Base-by-base conservation (phyloP, 2,329 filamentous ascomycete species). In the Trichoderma atroviride region DNA sequence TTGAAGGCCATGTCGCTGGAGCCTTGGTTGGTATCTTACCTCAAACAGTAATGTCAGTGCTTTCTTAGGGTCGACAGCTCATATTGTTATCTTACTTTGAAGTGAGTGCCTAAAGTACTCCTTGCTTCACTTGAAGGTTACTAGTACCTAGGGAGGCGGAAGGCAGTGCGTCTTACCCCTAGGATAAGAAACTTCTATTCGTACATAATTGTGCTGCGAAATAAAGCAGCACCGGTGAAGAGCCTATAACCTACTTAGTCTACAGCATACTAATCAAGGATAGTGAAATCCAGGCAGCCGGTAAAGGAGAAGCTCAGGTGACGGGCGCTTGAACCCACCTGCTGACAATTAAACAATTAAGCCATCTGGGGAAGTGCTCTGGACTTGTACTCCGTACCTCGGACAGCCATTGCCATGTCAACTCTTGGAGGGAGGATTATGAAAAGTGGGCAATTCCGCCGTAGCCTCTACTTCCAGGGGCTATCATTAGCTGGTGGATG, bases 281-380 rank as follows among this genome's bases (percentile, higher is more conserved):
- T 37, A 53, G 62, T 50, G 53, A 57, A 14, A 58, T 57, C 37
- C 62, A 66, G 53, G 62, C 53, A 35, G 13, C 53, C 29, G 40
- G 40, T 59, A 67, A 67, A 67, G 64, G 64, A 67, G 61, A 56
- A 29, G 55, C 27, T 43, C 24, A 67, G 52, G 53, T 67, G 64
- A 67, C 40, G 19, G 55, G 19, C n/a, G 29, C 9, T 29, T 27
- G 16, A 50, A 24, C 19, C 53, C 63, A 50, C 63, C 58, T 33
- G 53, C 63, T 66, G 63, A 58, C 53, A n/a, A 22, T 57, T 56
- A 33, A 50, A 22, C 53, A n/a, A 10, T 57, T 24, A 33, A 50
- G 14, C 29, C n/a, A 19, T 35, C 60, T 35, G 50, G 61, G 61
- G 47, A 64, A 64, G 24, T 29, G 22, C 35, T 65, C 37, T 24